Base-by-base conservation (phyloP, 176 grass and related monocot genomes). In the Cenchrus fungigraminus region DNA sequence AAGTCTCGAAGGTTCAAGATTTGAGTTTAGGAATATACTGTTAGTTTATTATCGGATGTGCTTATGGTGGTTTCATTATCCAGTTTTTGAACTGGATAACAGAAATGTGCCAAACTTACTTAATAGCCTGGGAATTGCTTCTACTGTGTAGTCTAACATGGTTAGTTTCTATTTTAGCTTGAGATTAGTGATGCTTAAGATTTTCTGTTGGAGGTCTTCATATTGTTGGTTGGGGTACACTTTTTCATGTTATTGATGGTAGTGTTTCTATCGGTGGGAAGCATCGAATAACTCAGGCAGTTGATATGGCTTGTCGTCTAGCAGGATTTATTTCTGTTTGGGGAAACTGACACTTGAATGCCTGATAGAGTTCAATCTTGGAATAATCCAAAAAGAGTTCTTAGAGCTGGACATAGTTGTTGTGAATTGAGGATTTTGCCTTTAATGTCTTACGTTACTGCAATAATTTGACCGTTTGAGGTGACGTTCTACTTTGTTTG, bases 1-100 rank as follows among this genome's bases (percentile, higher is more conserved):
- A 73, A 67, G 9, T 59, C 28, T 20, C 9, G 22, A 71, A 55
- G 15, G 6, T 67, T 53, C 6, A 45, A 11, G 9, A 2, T 68
- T 70, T 62, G n/a, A 31, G 55, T 40, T 49, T 52, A 53, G 4
- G 32, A 9, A 9, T 54, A 40, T 62, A 25, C 13, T 53, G 9
- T 62, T 68, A 22, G 15, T 46, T 83, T 49, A 28, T 73, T 44
- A 67, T 71, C 17, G 7, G 67, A 86, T 86, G 57, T 68, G 9
- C 65, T 59, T 83, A 59, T 63, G 55, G 32, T 16, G 25, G 49
- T 77, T 82, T 17, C 34, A 16, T 15, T 12, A 29, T 71, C 6
- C 37, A 56, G 17, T 2, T 68, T 68, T 65, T 40, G 5, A 58
- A 56, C 8, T 15, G 6, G 31, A 81, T 55, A 68, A 43, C 31